These are phyloP conservation scores for Helminthosporium solani DNA, from an alignment of 2,329 filamentous ascomycete genomes.

Conservation along the genomic window DNA sequence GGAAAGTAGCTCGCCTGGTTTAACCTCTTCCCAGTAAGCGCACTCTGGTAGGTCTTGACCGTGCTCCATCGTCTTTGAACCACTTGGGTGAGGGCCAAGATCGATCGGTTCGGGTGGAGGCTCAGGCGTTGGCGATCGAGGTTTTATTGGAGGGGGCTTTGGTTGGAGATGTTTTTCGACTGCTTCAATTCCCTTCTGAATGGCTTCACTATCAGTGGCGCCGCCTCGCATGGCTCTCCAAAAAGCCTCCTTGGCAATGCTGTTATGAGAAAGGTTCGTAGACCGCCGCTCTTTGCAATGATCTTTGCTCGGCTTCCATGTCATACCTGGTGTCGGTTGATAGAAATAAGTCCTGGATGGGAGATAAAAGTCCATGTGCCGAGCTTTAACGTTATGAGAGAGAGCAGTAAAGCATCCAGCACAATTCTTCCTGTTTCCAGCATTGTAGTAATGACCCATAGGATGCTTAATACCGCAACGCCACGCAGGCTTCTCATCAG, in stretches of 20 bases:
- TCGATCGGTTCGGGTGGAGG: conserved; percentile 16
- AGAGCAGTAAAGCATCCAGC: conserved; percentile 23
- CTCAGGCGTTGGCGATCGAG: conserved; percentile 14
- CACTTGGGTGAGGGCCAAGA: conserved; percentile 25
- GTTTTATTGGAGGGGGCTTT: conserved; percentile 12
- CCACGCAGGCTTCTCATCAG: conserved; percentile 23
- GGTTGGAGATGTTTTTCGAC: conserved; percentile 15
- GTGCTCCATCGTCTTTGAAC: conserved; percentile 29
- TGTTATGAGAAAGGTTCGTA: conserved; percentile 19
- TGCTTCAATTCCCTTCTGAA: conserved; percentile 13
- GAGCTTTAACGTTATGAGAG: conserved; percentile 8
- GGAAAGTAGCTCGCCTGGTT: conserved; percentile 15
- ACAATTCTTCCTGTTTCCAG: conserved; percentile 26
- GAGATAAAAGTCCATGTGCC: conserved; percentile 31
- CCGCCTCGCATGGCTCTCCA: conserved; percentile 18
- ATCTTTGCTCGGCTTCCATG: conserved; percentile 23
- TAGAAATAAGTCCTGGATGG: conserved; percentile 15
- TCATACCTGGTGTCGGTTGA: conserved; percentile 16
- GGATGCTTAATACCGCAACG: conserved; percentile 28
- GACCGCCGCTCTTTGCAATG: conserved; percentile 7
- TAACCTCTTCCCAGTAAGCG: conserved; percentile 15
- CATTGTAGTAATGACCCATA: conserved; percentile 32
- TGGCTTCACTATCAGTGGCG: conserved; percentile 13
- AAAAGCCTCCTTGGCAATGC: conserved; percentile 27
- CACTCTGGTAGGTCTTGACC: conserved; percentile 22